A percentile compares a stretch with the other conserved stretches of the same genome.
Evolutionary conservation across 306 rosid genomes (phyloP).

Genomic region (Astragalus glycyphyllos): DNA sequence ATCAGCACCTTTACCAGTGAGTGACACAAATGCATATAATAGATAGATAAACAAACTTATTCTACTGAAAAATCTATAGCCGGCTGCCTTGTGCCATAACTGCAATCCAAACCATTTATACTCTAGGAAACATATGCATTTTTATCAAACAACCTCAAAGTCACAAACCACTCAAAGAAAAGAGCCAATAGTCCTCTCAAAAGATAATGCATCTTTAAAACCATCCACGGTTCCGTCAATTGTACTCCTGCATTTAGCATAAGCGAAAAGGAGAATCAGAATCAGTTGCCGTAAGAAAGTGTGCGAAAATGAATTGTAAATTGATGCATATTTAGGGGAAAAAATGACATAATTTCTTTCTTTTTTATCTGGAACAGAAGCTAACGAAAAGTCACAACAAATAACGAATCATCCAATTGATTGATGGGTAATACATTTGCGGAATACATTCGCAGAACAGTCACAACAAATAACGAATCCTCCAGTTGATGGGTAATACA

Average conservation of each 20-base stretch:
- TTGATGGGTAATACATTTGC: background rate
- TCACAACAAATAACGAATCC: background rate
- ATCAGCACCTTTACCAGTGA: conserved; percentile 14
- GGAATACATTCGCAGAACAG: background rate
- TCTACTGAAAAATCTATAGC: conserved; percentile 8
- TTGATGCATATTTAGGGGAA: background rate
- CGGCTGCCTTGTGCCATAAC: background rate
- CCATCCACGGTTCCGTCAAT: conserved; percentile 16
- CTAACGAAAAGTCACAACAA: too few relatives aligned
- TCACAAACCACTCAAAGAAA: conserved; percentile 38
- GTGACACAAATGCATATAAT: conserved; percentile 3
- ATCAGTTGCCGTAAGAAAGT: background rate
- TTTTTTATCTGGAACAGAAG: background rate
- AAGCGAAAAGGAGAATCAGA: conserved; percentile 10
- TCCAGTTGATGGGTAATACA: too few relatives aligned
- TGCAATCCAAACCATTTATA: conserved; percentile 37
- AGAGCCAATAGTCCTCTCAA: conserved; percentile 33
- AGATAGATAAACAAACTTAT: background rate
- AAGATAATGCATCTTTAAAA: conserved; percentile 32
- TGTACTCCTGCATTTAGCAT: conserved; percentile 50
- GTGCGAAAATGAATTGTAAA: background rate
- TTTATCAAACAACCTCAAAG: conserved; percentile 2
- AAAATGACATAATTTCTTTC: background rate
- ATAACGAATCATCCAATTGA: background rate
- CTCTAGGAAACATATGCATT: background rate